These are phyloP conservation scores for Penicillium herquei DNA, from an alignment of 495 filamentous ascomycete genomes.

Conservation along the genomic window DNA sequence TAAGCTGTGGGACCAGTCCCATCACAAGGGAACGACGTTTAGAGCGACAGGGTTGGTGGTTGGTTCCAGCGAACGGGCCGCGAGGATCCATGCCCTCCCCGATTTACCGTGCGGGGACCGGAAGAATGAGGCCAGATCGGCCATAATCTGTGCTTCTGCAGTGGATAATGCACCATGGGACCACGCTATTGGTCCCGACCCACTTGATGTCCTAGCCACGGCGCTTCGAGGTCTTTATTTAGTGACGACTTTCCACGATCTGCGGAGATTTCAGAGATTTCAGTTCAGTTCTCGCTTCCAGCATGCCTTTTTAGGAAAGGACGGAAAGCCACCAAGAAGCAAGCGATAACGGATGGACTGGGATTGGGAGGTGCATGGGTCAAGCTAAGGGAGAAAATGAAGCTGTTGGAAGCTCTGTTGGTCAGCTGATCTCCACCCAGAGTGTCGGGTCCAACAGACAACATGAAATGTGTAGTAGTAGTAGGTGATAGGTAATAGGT, in stretches of 20 bases:
- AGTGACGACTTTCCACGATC: conserved; percentile 2
- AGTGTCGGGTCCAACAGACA: not conserved
- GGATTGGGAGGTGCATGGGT: not conserved
- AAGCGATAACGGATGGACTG: not conserved
- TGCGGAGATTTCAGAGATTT: not conserved
- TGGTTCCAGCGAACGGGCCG: conserved; percentile 19
- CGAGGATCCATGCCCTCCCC: not conserved
- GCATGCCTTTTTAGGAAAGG: not conserved
- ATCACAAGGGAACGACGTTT: conserved; percentile 11
- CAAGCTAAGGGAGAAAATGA: not conserved
- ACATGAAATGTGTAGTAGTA: too few relatives aligned
- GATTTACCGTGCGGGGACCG: conserved; percentile 3
- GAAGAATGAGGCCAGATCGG: not conserved
- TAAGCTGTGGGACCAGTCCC: conserved; percentile 6
- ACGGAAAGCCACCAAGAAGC: not conserved
- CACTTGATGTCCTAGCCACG: conserved; percentile 12
- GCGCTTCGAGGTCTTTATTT: conserved; percentile 19
- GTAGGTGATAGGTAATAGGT: too few relatives aligned
- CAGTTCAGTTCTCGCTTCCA: not conserved
- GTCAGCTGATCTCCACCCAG: not conserved
- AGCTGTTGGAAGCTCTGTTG: not conserved
- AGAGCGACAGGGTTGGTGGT: conserved; percentile 5
- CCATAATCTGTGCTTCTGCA: not conserved
- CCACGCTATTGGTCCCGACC: conserved; percentile 4
- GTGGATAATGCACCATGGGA: not conserved